These are phyloP conservation scores for Cicer pinnatifidum DNA, from an alignment of 306 rosid genomes.

Conservation along the genomic window DNA sequence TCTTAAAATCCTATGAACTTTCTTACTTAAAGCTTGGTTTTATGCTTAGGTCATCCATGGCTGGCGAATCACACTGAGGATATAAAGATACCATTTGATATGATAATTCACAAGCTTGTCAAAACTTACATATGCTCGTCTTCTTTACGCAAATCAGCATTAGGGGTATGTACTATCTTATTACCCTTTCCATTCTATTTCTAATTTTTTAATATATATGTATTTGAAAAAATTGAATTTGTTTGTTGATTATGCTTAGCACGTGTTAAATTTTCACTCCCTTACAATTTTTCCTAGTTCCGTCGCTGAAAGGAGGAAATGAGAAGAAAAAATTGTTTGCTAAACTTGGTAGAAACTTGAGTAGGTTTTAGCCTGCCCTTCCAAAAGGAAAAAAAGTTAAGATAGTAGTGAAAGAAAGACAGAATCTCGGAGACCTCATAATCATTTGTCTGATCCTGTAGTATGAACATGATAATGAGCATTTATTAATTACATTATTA, in stretches of 20 bases:
- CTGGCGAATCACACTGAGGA: slow-evolving; percentile 52
- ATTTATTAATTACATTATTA: slow-evolving; percentile 22
- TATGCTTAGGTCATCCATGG: slow-evolving; percentile 81
- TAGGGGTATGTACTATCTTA: slow-evolving; percentile 56
- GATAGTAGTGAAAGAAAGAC: slow-evolving; percentile 3
- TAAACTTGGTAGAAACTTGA: not conserved
- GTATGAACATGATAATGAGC: not conserved
- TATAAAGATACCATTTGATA: slow-evolving; percentile 67
- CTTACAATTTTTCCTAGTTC: not conserved
- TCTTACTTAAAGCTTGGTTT: slow-evolving; percentile 36
- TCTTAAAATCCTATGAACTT: slow-evolving; percentile 3
- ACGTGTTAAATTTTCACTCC: not conserved
- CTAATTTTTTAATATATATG: no score
- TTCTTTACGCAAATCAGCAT: slow-evolving; percentile 76
- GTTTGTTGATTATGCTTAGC: not conserved
- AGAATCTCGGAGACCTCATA: slow-evolving; percentile 26
- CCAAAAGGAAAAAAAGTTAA: not conserved
- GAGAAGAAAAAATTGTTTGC: not conserved
- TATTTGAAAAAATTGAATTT: no score
- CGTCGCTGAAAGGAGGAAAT: not conserved
- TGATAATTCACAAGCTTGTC: slow-evolving; percentile 72
- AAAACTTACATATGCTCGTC: slow-evolving; percentile 72
- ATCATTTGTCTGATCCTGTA: not conserved
- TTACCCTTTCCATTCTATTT: no score
- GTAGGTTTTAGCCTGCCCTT: not conserved